phyloP scores from a whole-genome alignment of 1,284 basidiomycete genomes.

The Singerocomus inundabilis region DNA sequence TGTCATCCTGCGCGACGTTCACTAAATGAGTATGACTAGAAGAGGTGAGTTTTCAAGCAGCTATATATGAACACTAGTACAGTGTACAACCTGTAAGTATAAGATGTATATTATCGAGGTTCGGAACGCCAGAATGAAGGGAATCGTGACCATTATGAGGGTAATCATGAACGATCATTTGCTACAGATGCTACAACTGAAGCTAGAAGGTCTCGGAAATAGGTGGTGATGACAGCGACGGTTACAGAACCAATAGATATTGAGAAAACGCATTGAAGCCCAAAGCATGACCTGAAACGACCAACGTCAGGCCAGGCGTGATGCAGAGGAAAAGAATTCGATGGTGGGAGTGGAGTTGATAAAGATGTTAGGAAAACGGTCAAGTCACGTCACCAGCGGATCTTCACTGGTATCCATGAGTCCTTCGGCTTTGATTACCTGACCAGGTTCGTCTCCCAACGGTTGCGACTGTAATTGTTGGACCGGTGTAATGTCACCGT shows the following conservation, averaged over 20 bases:
- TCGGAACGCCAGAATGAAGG: constrained; percentile 25
- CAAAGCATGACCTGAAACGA: constrained; percentile 17
- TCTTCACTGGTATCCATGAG: constrained; percentile 71
- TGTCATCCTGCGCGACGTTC: constrained; percentile 56
- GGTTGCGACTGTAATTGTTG: constrained; percentile 56
- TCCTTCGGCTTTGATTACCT: constrained; percentile 65
- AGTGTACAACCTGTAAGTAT: constrained; percentile 38
- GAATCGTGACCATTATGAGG: constrained; percentile 36
- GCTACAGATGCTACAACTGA: constrained; percentile 35
- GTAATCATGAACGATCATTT: constrained; percentile 38
- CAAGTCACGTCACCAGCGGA: constrained; percentile 51
- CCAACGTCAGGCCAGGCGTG: constrained; percentile 8
- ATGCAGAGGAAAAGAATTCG: constrained; percentile 13
- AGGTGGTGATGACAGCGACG: constrained; percentile 24
- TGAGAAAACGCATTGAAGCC: constrained; percentile 23
- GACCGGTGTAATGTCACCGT: constrained; percentile 47
- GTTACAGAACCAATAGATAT: constrained; percentile 36
- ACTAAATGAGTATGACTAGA: constrained; percentile 25
- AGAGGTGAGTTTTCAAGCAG: constrained; percentile 19
- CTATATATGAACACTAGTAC: constrained; percentile 32
- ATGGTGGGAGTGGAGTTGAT: constrained; percentile 1
- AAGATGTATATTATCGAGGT: constrained; percentile 38
- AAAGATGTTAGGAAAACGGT: background rate
- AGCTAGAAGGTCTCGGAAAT: constrained; percentile 25
- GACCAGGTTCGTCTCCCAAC: constrained; percentile 56